phyloP scores from a whole-genome alignment of 2,329 filamentous ascomycete species.

The Cercospora janseana region DNA sequence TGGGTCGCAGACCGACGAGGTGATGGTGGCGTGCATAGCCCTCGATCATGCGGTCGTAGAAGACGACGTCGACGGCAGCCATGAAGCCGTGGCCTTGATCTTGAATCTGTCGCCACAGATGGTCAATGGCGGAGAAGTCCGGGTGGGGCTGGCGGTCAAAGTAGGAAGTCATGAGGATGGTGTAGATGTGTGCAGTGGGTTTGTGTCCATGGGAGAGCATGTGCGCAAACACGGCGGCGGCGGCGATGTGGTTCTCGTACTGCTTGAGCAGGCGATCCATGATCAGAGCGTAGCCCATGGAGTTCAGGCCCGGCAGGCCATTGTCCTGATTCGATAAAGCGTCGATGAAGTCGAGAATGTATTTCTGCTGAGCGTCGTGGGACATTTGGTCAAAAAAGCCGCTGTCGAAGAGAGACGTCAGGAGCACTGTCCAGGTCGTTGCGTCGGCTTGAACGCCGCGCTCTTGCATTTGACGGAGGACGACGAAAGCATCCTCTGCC shows the following conservation, averaged over 20 bases:
- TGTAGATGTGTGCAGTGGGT: conserved; percentile 67
- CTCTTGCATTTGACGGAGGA: conserved; percentile 45
- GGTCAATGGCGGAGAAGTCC: conserved; percentile 59
- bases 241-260: conserved; percentile 49
- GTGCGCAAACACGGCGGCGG: conserved; percentile 61
- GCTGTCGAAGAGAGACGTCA: conserved; percentile 58
- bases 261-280: conserved; percentile 61
- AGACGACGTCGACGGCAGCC: conserved; percentile 50
- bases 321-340: conserved; percentile 58
- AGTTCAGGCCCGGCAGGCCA: conserved; percentile 49
- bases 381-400: conserved; percentile 46
- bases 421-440: conserved; percentile 69
- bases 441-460: conserved; percentile 50
- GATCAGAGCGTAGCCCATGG: conserved; percentile 66
- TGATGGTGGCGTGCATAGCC: conserved; percentile 56
- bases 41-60: conserved; percentile 69
- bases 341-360: conserved; percentile 57
- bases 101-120: conserved; percentile 53
- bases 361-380: conserved; percentile 51
- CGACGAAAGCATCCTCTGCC: conserved; percentile 35
- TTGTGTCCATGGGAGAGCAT: conserved; percentile 57
- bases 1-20: conserved; percentile 50
- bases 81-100: conserved; percentile 31
- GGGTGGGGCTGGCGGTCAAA: conserved; percentile 55
- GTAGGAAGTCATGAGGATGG: conserved; percentile 67